phyloP scores from a whole-genome alignment of 2,329 filamentous ascomycete genomes.

The Uncinocarpus reesii region DNA sequence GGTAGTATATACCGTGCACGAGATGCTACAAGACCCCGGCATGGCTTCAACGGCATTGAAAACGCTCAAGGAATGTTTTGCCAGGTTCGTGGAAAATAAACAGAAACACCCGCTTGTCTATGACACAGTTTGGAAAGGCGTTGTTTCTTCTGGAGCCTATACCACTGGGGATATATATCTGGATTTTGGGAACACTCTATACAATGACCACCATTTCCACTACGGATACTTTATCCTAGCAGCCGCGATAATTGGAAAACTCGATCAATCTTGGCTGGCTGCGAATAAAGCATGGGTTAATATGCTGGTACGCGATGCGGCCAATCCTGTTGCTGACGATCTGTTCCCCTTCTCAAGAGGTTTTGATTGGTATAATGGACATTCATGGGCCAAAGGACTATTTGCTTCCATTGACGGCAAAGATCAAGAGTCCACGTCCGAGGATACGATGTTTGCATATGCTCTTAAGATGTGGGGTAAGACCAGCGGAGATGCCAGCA shows the following conservation, averaged over 20 bases:
- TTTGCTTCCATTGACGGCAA: constrained; percentile 46
- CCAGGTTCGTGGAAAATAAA: constrained; percentile 54
- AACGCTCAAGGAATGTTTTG: constrained; percentile 57
- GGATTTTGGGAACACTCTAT: constrained; percentile 84
- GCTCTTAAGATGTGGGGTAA: constrained; percentile 90
- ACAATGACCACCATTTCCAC: constrained; percentile 55
- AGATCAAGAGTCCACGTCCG: constrained; percentile 68
- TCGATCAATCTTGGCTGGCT: constrained; percentile 65
- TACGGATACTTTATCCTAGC: constrained; percentile 81
- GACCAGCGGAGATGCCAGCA: constrained; percentile 60
- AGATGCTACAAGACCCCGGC: constrained; percentile 50
- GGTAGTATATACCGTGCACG: constrained; percentile 54
- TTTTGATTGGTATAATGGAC: constrained; percentile 93
- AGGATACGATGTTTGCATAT: constrained; percentile 80
- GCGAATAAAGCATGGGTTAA: constrained; percentile 73
- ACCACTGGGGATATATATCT: constrained; percentile 54
- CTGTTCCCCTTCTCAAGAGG: constrained; percentile 71
- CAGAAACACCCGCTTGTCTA: constrained; percentile 53
- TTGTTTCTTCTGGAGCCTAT: constrained; percentile 68
- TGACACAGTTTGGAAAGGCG: constrained; percentile 60
- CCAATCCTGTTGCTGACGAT: constrained; percentile 64
- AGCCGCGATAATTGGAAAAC: constrained; percentile 67
- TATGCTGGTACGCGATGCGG: constrained; percentile 68
- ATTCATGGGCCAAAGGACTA: constrained; percentile 70
- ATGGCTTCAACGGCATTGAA: constrained; percentile 50